A percentile compares a stretch with the other conserved stretches of the same genome.
Conservation (phyloP, 208 protist genomes). For the Borovskyia barvae region DNA sequence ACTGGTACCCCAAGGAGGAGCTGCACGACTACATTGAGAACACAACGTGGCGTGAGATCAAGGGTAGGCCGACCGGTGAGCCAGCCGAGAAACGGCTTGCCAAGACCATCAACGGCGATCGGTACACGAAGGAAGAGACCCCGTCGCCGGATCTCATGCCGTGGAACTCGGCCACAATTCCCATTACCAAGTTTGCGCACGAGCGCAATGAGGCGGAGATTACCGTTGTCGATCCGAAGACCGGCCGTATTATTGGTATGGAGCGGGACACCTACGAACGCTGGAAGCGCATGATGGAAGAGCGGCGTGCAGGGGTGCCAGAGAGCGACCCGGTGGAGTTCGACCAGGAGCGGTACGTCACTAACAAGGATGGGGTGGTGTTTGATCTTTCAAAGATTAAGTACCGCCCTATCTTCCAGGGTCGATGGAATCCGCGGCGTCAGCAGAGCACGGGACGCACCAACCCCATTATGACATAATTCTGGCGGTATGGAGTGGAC, state of each 20-base stretch:
- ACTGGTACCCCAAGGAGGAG: conserved; percentile 89
- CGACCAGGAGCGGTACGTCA: conserved; percentile 88
- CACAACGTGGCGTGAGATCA: conserved; percentile 79
- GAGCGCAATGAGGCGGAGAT: conserved; percentile 87
- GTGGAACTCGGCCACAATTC: conserved; percentile 85
- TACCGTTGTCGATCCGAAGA: conserved; percentile 86
- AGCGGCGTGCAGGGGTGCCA: conserved; percentile 54
- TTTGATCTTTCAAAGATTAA: conserved; percentile 90
- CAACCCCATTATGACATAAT: conserved; percentile 84
- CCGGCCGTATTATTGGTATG: conserved; percentile 87
- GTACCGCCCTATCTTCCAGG: conserved; percentile 83
- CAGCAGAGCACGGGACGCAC: conserved; percentile 83
- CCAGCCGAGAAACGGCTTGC: conserved; percentile 48
- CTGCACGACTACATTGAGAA: conserved; percentile 89
- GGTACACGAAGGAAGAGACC: conserved; percentile 42
- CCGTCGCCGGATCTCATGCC: conserved; percentile 60
- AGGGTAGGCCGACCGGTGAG: conserved; percentile 58
- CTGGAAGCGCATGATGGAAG: conserved; percentile 84
- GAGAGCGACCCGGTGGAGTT: conserved; percentile 87
- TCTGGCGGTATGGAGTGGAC: too few species aligned
- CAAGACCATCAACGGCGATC: conserved; percentile 19
- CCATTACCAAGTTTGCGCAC: conserved; percentile 81
- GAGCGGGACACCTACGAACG: conserved; percentile 79
- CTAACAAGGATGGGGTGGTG: conserved; percentile 83
- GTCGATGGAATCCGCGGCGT: conserved; percentile 78